These are phyloP conservation scores for Exserohilum turcica DNA, from an alignment of 2,329 filamentous ascomycete species.

Conservation along the genomic window DNA sequence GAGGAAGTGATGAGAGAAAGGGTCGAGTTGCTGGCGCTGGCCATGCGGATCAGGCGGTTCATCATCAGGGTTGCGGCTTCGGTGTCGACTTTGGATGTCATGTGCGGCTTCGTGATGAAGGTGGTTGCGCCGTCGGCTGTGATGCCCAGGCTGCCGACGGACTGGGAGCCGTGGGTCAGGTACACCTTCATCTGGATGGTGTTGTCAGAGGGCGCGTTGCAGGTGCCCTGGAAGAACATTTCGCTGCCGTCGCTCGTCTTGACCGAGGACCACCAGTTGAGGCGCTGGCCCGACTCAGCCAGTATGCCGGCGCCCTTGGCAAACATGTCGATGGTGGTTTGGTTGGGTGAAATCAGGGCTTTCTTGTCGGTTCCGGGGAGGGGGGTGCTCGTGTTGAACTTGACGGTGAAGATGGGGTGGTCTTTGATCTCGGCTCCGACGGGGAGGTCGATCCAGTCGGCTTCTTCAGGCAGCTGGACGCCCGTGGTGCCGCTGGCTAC, in stretches of 20 bases:
- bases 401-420: constrained; percentile 45
- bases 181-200: constrained; percentile 54
- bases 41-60: constrained; percentile 51
- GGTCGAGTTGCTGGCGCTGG: constrained; percentile 33
- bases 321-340: constrained; percentile 40
- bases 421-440: constrained; percentile 54
- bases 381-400: constrained; percentile 35
- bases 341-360: constrained; percentile 35
- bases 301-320: constrained; percentile 49
- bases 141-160: constrained; percentile 60
- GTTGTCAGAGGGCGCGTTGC: constrained; percentile 47
- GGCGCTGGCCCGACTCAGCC: constrained; percentile 54
- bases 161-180: constrained; percentile 66
- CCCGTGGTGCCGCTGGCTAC: constrained; percentile 51
- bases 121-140: constrained; percentile 47
- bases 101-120: constrained; percentile 57
- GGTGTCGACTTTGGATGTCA: constrained; percentile 54
- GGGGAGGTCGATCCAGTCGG: constrained; percentile 57
- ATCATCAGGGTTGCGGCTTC: constrained; percentile 52
- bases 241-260: constrained; percentile 50
- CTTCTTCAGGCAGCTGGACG: constrained; percentile 48
- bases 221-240: constrained; percentile 53
- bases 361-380: constrained; percentile 28
- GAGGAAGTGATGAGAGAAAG: constrained; percentile 41
- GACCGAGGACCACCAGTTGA: constrained; percentile 56